A percentile compares a stretch with the other conserved stretches of the same genome.
Conservation (phyloP, 176 grass and related monocot species). For the Triticum aestivum region DNA sequence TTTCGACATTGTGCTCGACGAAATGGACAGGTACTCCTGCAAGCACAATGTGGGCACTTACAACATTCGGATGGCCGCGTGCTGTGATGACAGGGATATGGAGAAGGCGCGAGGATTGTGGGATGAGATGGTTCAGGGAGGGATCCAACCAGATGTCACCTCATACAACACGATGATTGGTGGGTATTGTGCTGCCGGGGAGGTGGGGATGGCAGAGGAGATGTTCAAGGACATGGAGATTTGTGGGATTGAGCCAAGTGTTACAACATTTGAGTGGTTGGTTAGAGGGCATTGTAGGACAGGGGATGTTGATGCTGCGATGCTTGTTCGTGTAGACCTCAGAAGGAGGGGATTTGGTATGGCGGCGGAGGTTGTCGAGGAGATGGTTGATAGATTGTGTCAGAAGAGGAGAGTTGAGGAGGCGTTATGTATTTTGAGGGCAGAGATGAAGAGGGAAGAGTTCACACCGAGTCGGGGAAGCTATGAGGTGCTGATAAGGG, state of each 20-base stretch:
- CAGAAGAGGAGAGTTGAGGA: constrained; percentile 38
- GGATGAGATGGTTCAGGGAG: constrained; percentile 50
- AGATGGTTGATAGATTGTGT: constrained; percentile 49
- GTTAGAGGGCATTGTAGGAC: constrained; percentile 50
- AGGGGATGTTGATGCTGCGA: constrained; percentile 24
- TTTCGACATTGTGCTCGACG: constrained; percentile 26
- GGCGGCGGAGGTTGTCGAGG: constrained; percentile 33
- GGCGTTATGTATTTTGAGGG: constrained; percentile 49
- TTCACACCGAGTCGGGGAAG: constrained; percentile 37
- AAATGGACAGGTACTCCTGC: constrained; percentile 48
- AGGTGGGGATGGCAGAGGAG: constrained; percentile 48
- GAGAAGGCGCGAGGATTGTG: constrained; percentile 26
- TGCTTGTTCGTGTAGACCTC: constrained; percentile 57
- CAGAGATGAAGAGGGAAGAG: constrained; percentile 57
- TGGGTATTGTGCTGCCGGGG: constrained; percentile 39
- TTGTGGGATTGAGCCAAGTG: constrained; percentile 39
- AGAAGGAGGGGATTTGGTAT: constrained; percentile 54
- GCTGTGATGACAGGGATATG: constrained; percentile 31
- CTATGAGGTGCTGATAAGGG: constrained; percentile 42
- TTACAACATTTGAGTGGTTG: constrained; percentile 48
- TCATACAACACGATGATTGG: constrained; percentile 59
- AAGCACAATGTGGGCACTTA: constrained; percentile 47
- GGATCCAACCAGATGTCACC: constrained; percentile 39
- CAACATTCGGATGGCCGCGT: constrained; percentile 42
- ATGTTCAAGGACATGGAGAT: constrained; percentile 59